phyloP scores from a whole-genome alignment of 768 basidiomycete genomes.

The Serendipita indica region DNA sequence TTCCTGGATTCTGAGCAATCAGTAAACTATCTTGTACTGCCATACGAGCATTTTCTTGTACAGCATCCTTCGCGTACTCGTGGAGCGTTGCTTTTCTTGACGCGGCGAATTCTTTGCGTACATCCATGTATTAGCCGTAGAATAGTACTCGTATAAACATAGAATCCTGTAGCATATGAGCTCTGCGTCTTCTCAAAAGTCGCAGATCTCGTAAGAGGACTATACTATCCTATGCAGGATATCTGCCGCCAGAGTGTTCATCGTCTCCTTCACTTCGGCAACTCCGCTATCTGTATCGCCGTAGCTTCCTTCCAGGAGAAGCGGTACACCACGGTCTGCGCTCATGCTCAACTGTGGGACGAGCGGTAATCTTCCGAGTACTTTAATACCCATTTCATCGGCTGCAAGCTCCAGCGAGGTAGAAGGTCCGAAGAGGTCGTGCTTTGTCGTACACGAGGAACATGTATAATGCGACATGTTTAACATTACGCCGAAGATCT shows the following conservation, averaged over 20 bases:
- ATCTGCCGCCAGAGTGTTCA: neutral
- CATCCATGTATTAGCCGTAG: too few species aligned
- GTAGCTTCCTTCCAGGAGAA: neutral
- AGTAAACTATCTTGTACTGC: too few species aligned
- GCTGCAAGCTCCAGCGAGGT: constrained; percentile 47
- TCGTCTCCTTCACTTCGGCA: neutral
- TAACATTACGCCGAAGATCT: constrained; percentile 79
- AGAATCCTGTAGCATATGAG: too few species aligned
- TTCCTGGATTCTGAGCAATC: constrained; percentile 4
- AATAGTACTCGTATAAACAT: too few species aligned
- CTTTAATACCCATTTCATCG: constrained; percentile 36
- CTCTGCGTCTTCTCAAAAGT: too few species aligned
- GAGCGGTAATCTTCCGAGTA: constrained; percentile 73
- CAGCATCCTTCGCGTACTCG: too few species aligned
- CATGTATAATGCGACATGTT: constrained; percentile 82
- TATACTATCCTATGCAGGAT: neutral
- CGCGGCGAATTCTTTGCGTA: too few species aligned
- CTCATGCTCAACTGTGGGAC: constrained; percentile 56
- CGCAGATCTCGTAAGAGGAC: too few species aligned
- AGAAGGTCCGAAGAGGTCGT: constrained; percentile 58
- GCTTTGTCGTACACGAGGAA: constrained; percentile 47
- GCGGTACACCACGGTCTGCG: constrained; percentile 55
- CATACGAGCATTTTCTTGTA: neutral
- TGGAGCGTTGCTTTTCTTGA: too few species aligned
- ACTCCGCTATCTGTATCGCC: neutral